phyloP scores from a whole-genome alignment of 2,329 filamentous ascomycete species.

The Xylogone sp. region DNA sequence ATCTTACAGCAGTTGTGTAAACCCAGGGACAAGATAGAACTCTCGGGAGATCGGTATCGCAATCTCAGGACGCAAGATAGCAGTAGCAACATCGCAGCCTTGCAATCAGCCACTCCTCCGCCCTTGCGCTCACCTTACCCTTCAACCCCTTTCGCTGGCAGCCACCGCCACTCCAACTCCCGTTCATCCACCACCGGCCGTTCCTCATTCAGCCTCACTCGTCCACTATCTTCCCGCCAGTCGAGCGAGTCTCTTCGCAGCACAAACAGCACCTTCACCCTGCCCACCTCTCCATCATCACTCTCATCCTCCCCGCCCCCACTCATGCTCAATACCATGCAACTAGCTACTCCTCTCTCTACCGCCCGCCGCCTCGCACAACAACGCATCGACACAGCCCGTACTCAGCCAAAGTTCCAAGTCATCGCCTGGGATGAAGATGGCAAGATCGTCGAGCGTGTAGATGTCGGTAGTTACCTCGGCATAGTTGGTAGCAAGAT shows the following conservation, averaged over 20 bases:
- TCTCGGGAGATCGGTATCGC: conserved; percentile 22
- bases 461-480: conserved; percentile 56
- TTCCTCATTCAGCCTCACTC: not conserved
- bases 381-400: conserved; percentile 56
- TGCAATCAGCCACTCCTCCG: not conserved
- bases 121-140: conserved; percentile 11
- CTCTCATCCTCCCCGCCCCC: not conserved
- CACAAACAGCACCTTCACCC: not conserved
- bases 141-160: conserved; percentile 13
- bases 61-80: conserved; percentile 10
- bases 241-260: not conserved
- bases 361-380: conserved; percentile 61
- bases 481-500: conserved; percentile 57
- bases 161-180: conserved; percentile 7
- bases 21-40: conserved; percentile 21
- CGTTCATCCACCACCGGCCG: not conserved
- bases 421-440: conserved; percentile 49
- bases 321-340: not conserved
- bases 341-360: conserved; percentile 37
- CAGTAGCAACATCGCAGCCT: not conserved
- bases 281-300: not conserved
- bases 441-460: conserved; percentile 47
- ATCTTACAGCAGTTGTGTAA: conserved; percentile 65
- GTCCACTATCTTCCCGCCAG: not conserved
- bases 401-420: conserved; percentile 48